Percentiles rank a stretch among this genome's conserved stretches.
Evolutionary conservation across 257 asterid species (phyloP).

Genomic region (Nicotiana attenuata): DNA sequence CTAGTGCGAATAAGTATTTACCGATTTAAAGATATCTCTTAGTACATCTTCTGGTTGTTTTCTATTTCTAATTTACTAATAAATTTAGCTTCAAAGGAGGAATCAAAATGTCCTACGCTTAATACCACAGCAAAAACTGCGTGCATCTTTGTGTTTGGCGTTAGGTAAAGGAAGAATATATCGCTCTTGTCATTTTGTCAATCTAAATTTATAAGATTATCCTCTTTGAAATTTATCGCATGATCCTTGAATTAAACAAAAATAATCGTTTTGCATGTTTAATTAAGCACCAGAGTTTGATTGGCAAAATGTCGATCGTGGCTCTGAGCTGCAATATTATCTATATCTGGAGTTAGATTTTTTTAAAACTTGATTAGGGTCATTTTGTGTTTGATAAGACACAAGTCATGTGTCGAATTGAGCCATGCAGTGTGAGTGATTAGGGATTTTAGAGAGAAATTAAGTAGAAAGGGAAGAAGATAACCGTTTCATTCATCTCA

Average conservation of each 20-base stretch:
- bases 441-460: no score
- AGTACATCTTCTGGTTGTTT: neutral
- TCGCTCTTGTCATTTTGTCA: neutral
- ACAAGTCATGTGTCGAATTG: no score
- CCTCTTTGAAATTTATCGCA: neutral
- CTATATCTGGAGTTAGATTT: no score
- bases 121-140: conserved; percentile 6
- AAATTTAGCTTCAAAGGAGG: conserved; percentile 2
- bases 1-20: no score
- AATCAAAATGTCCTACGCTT: neutral
- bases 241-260: neutral
- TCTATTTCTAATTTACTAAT: neutral
- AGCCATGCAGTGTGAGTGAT: no score
- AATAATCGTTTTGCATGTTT: neutral
- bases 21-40: neutral
- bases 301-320: neutral
- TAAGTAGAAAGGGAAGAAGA: no score
- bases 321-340: no score
- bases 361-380: no score
- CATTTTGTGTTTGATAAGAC: no score
- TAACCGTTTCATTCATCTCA: no score
- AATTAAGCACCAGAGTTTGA: neutral
- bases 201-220: neutral
- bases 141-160: conserved; percentile 10
- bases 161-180: conserved; percentile 15